A percentile compares a stretch with the other conserved stretches of the same genome.
Conservation (phyloP, 1,284 basidiomycete species). For the Stygiomarasmius scandens region DNA sequence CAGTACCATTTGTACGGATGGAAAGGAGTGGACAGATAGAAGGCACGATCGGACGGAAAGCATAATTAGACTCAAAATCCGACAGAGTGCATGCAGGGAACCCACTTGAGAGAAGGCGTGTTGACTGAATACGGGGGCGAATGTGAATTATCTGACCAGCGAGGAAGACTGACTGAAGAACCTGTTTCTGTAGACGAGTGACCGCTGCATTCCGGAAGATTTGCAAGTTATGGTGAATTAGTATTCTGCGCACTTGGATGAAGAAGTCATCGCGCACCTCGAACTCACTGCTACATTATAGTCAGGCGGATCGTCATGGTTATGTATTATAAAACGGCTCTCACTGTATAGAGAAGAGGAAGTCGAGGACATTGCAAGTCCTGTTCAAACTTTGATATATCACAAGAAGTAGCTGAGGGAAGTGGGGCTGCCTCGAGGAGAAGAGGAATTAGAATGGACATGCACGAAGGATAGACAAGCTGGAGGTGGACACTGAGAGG, state of each 20-base stretch:
- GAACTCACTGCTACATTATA: slow-evolving; percentile 42
- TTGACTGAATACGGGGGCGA: neutral
- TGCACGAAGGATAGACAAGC: neutral
- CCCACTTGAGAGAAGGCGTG: slow-evolving; percentile 2
- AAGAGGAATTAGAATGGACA: neutral
- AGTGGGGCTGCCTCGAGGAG: neutral
- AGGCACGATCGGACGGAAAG: too few relatives aligned
- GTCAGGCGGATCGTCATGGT: slow-evolving; percentile 40
- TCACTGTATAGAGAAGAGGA: neutral
- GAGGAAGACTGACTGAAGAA: neutral
- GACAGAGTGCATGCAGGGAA: neutral
- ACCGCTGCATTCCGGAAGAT: neutral
- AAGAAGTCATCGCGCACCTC: slow-evolving; percentile 31
- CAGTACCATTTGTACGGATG: too few relatives aligned
- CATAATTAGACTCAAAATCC: too few relatives aligned
- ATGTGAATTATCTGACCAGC: neutral
- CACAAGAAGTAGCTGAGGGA: neutral
- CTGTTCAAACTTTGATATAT: neutral
- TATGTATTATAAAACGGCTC: neutral
- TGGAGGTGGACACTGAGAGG: too few relatives aligned
- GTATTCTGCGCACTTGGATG: neutral
- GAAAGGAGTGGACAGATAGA: too few relatives aligned
- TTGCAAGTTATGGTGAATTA: too few relatives aligned
- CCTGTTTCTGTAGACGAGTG: neutral
- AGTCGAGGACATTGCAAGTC: neutral